Percentiles rank a stretch among this genome's conserved stretches.
Conservation (phyloP, 306 rosid species). For the Cucurbita maxima region DNA sequence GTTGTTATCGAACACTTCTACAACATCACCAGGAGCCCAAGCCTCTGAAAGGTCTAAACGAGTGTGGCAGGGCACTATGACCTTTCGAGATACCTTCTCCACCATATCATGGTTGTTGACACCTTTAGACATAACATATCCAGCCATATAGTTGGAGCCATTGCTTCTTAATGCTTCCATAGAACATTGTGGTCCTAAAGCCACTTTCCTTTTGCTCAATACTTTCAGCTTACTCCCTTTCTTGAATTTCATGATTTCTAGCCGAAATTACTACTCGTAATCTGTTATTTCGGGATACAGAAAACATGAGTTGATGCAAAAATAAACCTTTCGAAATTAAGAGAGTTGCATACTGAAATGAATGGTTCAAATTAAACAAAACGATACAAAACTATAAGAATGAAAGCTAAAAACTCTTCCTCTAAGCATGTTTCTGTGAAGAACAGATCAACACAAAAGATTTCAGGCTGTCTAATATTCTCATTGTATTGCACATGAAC, state of each 20-base stretch:
- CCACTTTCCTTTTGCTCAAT: constrained; percentile 51
- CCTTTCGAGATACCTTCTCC: constrained; percentile 47
- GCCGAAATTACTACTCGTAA: background rate
- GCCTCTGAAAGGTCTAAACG: constrained; percentile 21
- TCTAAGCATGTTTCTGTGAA: background rate
- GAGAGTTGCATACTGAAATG: background rate
- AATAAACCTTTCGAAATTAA: background rate
- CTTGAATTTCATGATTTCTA: background rate
- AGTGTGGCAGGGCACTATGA: constrained; percentile 61
- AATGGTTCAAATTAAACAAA: background rate
- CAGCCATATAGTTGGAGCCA: constrained; percentile 40
- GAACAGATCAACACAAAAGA: background rate
- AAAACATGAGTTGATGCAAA: background rate
- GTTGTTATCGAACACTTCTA: constrained; percentile 64
- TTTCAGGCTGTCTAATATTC: background rate
- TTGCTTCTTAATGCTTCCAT: constrained; percentile 54
- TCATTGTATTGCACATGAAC: background rate
- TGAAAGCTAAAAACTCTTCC: background rate
- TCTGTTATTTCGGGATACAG: background rate
- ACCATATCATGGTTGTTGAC: constrained; percentile 16
- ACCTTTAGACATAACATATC: constrained; percentile 39
- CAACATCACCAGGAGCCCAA: constrained; percentile 73
- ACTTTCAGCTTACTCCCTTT: constrained; percentile 66
- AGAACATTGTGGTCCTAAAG: constrained; percentile 64
- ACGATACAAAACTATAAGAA: background rate